Base-by-base conservation (phyloP, 805 yeast species). In the Hanseniaspora hatyaiensis region DNA sequence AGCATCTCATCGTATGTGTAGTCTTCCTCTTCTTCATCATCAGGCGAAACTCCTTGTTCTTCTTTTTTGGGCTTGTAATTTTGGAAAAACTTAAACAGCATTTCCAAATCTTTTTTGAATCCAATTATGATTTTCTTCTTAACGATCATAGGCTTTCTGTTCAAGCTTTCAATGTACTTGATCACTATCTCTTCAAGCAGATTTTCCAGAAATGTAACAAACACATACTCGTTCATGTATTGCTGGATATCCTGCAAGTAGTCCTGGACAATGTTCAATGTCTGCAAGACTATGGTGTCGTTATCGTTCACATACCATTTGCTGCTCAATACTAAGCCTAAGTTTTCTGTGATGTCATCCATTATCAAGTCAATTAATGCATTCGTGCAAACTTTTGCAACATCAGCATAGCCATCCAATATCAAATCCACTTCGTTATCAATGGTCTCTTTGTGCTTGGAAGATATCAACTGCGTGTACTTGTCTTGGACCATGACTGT, bases 361-460 rank as follows among this genome's bases (percentile, higher is more conserved):
- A 80, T 73, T 46, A 85, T 79, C 34, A 86, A 75, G 19, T 71
- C 74, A 26, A 74, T 62, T 42, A 78, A 57, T 8, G 72, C 77
- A 50, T 65, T 65, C 43, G 81, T 74, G 47, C 86, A 74, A 33
- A 74, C 69, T 53, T 80, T 76, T 23, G 86, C 83, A 26, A 84
- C 76, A 51, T 75, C 77, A 6, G 86, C 85, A 65, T 77, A 83
- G 8, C 89, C 84, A 55, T 85, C 94, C 49, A 80, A 74, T n/a
- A 79, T 78, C 29, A 71, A 74, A 46, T 74, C 78, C 48, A 83
- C 67, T 12, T 73, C 69, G 2, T 72, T 61, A 18, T 73, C 74
- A 34, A 86, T 83, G 47, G 74, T 72, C 15, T 71, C 70, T 47
- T 72, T 69, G 62, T 82, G 82, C 49, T 70, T 73, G 34, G 78